Evolutionary conservation across 2,329 filamentous ascomycete genomes (phyloP).

Genomic region (Fusarium subtropicale): DNA sequence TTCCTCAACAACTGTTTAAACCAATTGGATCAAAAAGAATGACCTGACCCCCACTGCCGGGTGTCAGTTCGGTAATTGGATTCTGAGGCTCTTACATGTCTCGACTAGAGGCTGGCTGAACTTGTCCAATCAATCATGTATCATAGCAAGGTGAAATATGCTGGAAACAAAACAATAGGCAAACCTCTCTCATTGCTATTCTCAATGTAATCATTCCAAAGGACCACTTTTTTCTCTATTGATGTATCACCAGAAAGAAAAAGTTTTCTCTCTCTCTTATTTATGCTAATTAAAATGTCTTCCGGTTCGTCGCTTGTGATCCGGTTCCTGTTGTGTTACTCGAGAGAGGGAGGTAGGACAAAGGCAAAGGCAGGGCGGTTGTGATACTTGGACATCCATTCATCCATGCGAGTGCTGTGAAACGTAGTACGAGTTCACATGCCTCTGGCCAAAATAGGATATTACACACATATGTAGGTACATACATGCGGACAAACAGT

Average conservation of each 20-base stretch:
- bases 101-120: neutral
- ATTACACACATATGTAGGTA: constrained; percentile 4
- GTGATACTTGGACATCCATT: constrained; percentile 16
- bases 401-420: constrained; percentile 29
- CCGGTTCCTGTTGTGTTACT: constrained; percentile 31
- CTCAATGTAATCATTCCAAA: constrained; percentile 26
- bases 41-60: constrained; percentile 1
- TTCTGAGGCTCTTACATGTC: constrained; percentile 21
- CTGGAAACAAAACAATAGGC: constrained; percentile 23
- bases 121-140: neutral
- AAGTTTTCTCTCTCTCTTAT: constrained; percentile 1
- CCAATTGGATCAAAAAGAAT: neutral
- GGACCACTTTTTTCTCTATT: constrained; percentile 17
- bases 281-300: neutral
- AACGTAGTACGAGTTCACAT: constrained; percentile 31
- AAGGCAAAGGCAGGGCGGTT: constrained; percentile 29
- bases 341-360: constrained; percentile 11
- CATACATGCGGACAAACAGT: neutral
- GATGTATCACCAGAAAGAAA: constrained; percentile 30
- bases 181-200: constrained; percentile 5
- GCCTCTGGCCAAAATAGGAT: constrained; percentile 15
- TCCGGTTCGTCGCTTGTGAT: constrained; percentile 31
- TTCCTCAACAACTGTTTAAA: constrained; percentile 10
- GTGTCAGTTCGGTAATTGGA: constrained; percentile 14
- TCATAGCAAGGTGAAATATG: constrained; percentile 31